phyloP scores from a whole-genome alignment of 805 yeast species.

The Spathaspora sp. region DNA sequence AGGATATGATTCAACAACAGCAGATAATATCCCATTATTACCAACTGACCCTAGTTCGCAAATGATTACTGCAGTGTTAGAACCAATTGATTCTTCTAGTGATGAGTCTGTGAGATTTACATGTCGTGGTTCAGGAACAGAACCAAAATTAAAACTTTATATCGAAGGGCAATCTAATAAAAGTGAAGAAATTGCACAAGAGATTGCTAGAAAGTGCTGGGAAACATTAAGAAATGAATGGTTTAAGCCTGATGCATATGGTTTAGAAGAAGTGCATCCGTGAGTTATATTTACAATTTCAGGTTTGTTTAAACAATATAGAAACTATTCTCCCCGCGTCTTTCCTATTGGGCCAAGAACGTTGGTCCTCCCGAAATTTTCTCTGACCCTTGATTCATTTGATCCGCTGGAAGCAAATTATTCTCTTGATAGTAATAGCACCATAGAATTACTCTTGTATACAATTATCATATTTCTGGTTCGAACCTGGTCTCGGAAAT shows the following conservation, averaged over 20 bases:
- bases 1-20: slow-evolving; percentile 74
- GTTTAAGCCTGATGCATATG: slow-evolving; percentile 59
- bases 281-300: not conserved
- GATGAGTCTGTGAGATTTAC: slow-evolving; percentile 59
- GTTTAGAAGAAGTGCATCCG: slow-evolving; percentile 25
- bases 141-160: slow-evolving; percentile 89
- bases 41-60: slow-evolving; percentile 75
- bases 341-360: too few relatives aligned
- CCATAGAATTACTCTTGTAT: too few relatives aligned
- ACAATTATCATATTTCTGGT: too few relatives aligned
- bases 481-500: too few relatives aligned
- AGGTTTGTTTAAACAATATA: too few relatives aligned
- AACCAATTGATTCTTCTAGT: slow-evolving; percentile 3
- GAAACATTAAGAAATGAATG: slow-evolving; percentile 50
- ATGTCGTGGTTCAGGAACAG: slow-evolving; percentile 93
- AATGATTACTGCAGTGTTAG: slow-evolving; percentile 73
- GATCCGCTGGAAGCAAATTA: too few relatives aligned
- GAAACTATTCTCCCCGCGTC: too few relatives aligned
- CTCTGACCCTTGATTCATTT: too few relatives aligned
- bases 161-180: slow-evolving; percentile 64
- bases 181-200: slow-evolving; percentile 44
- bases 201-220: slow-evolving; percentile 69
- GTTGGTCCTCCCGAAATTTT: too few relatives aligned
- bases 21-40: slow-evolving; percentile 53
- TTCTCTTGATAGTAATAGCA: too few relatives aligned